Base-by-base conservation (phyloP, 129 eudicot species). In the Helianthus tuberosus region DNA sequence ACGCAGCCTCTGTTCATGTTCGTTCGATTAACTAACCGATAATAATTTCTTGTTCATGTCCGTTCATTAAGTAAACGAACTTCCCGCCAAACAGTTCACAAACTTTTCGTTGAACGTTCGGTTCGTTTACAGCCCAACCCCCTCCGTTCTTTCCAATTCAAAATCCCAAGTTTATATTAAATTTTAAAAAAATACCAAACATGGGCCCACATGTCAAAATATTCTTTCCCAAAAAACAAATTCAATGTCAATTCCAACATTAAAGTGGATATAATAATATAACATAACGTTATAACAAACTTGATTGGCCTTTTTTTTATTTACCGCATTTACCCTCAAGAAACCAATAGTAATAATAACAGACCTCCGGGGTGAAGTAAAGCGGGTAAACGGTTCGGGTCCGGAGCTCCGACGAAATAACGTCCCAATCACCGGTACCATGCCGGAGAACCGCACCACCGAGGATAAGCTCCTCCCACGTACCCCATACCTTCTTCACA, bases 401-500 rank as follows among this genome's bases (percentile, higher is more conserved):
- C 2, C 87, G 96, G 71, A 93, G 84, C 89, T 90, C 98, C 81
- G 81, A 83, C 38, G 96, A 90, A 77, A 93, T 84, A 77, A 84
- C 78, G 80, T 88, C 83, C 98, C 98, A 93, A 66, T 86, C 82
- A 5, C n/a, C 79, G 48, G 80, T 67, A 3, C 98, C 98, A 79
- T 93, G 97, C 74, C 98, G 80, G 49, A 90, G 52, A 20, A 90
- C 91, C 63, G 98, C 98, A 76, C 96, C 90, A 2, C 92, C 98
- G 8, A 93, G 79, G 68, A 93, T 46, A 38, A 93, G 87, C 73
- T 93, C 98, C 74, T 93, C 98, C 98, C 98, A 93, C 70, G 98
- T 88, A 43, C 96, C 96, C 98, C 98, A 93, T 71, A 66, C 82
- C 62, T 13, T 67, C 68, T 75, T 52, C 59, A 59, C 49, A 68